These are phyloP conservation scores for Ophiocordyceps camponoti-floridani DNA, from an alignment of 2,329 filamentous ascomycete genomes.

Conservation along the genomic window DNA sequence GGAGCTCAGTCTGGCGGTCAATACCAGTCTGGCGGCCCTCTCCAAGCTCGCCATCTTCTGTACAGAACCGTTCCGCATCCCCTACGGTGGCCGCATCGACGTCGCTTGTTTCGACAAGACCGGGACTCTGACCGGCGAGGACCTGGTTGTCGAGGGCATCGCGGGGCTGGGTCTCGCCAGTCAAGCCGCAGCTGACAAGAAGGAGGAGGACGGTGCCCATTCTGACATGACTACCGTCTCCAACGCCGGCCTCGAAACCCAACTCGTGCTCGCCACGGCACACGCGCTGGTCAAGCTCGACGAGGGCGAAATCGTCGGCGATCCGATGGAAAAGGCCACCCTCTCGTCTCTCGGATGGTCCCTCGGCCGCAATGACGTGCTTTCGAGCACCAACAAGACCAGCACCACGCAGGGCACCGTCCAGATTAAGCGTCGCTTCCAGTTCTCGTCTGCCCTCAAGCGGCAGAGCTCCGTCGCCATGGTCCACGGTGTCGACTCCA, in stretches of 20 bases:
- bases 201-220: slow-evolving; percentile 67
- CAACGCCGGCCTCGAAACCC: slow-evolving; percentile 61
- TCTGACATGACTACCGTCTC: slow-evolving; percentile 57
- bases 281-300: slow-evolving; percentile 93
- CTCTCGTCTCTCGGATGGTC: slow-evolving; percentile 78
- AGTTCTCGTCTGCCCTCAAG: slow-evolving; percentile 93
- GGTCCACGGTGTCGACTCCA: slow-evolving; percentile 52
- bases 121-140: slow-evolving; percentile 87
- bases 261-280: slow-evolving; percentile 81
- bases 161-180: slow-evolving; percentile 68
- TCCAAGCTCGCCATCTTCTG: slow-evolving; percentile 97
- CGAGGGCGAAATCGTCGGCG: slow-evolving; percentile 90
- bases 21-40: slow-evolving; percentile 86
- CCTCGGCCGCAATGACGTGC: slow-evolving; percentile 73
- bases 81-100: slow-evolving; percentile 87
- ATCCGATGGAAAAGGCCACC: slow-evolving; percentile 98
- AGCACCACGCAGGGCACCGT: slow-evolving; percentile 44
- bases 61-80: slow-evolving; percentile 96
- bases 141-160: slow-evolving; percentile 91
- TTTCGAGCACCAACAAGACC: slow-evolving; percentile 40
- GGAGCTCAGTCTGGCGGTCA: slow-evolving; percentile 94
- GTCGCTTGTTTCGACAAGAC: slow-evolving; percentile 98
- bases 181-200: slow-evolving; percentile 41
- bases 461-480: slow-evolving; percentile 88
- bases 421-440: slow-evolving; percentile 91